Base-by-base conservation (phyloP, 768 basidiomycete species). In the Sarcomyxa edulis region DNA sequence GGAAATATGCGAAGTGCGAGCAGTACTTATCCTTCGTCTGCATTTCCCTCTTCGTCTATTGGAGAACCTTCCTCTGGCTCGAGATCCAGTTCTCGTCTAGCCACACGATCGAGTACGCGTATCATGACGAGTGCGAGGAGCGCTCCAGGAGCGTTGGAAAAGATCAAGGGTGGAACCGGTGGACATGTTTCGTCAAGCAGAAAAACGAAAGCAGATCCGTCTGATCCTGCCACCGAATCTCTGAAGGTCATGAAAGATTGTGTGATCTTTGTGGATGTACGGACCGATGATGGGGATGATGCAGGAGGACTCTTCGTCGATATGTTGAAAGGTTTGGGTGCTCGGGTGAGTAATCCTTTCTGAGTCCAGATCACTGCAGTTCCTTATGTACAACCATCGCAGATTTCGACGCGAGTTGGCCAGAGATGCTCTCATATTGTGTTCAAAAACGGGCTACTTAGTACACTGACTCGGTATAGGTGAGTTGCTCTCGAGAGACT, bases 201-300 rank as follows among this genome's bases (percentile, higher is more conserved):
- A 31, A 39, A 52, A 16, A 43, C 41, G 23, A 33, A 25, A 8
- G 42, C 44, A 2, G 45, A 51, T 25, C 35, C 46, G 14, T 46
- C 48, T 23, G 60, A 54, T 33, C 50, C 53, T 32, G 51, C 40
- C 43, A 55, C 47, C 16, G 59, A 60, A 32, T 53, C 61, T 19
- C 52, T 81, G 44, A 74, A 72, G 35, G 68, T 84, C 24, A 63
- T 94, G 43, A 78, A 80, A 39, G 74, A 78, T 9, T 92, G 90
- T 39, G 70, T 73, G 2, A 79, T 91, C 7, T 93, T 88, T 49
- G 90, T 94, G 33, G 92, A 94, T 52, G 87, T 95, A 19, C 78
- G 81, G 42, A 89, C 85, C 0, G 87, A 89, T 37, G 80, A 84
- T 38, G 84, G 87, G 1, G 82, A 84, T 29, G 84, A 94, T 50